Evolutionary conservation across 1,139 yeast genomes (phyloP).

Genomic region (Candida smagusa): DNA sequence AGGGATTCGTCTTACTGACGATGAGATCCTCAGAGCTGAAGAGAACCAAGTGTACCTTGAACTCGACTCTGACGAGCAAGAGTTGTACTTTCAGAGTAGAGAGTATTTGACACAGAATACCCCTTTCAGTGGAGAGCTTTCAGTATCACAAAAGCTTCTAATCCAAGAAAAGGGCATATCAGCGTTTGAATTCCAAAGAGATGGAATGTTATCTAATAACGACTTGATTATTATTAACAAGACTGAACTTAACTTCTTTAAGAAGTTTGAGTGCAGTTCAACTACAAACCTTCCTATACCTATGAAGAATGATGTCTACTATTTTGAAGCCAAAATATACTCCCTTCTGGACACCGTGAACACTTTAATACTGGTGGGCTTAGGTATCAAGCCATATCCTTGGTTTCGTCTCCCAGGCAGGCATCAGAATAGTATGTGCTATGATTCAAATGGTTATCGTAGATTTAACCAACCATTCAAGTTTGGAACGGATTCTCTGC

Average conservation of each 20-base stretch:
- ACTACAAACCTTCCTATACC: conserved; percentile 90
- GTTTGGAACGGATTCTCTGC: conserved; percentile 14
- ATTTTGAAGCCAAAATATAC: conserved; percentile 74
- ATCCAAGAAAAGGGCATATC: conserved; percentile 90
- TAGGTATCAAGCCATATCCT: conserved; percentile 53
- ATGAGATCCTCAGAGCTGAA: conserved; percentile 60
- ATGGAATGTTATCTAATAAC: conserved; percentile 55
- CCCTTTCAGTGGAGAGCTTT: conserved; percentile 42
- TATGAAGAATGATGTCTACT: conserved; percentile 79
- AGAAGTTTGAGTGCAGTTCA: conserved; percentile 69
- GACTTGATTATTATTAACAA: conserved; percentile 65
- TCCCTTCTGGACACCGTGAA: conserved; percentile 54
- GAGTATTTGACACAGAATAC: conserved; percentile 57
- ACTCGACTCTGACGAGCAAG: conserved; percentile 71
- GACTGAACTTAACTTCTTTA: conserved; percentile 73
- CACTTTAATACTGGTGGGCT: conserved; percentile 43
- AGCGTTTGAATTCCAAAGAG: conserved; percentile 91
- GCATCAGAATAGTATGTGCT: conserved; percentile 46
- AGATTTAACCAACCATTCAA: conserved; percentile 51
- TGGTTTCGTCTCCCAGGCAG: conserved; percentile 60
- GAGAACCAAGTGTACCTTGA: conserved; percentile 59
- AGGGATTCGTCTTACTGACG: conserved; percentile 30
- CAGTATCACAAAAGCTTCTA: conserved; percentile 49
- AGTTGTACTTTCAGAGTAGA: conserved; percentile 70
- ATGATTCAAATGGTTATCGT: conserved; percentile 53